Base-by-base conservation (phyloP, 2,329 filamentous ascomycete genomes). In the Microsporum audouinii region DNA sequence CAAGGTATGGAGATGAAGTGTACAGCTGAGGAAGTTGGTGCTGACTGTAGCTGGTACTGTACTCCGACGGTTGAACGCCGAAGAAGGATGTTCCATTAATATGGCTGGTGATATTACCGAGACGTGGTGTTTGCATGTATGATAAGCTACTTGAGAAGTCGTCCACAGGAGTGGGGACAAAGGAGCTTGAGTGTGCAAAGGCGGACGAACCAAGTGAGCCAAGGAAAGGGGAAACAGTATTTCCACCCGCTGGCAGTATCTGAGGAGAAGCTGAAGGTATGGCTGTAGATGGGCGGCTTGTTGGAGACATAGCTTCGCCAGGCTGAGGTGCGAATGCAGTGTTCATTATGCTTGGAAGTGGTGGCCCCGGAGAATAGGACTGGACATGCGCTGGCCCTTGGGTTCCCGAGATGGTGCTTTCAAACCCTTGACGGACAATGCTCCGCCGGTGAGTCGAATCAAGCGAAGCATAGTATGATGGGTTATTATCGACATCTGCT, bases 321-420 rank as follows among this genome's bases (percentile, higher is more conserved):
- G 73, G 72, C 43, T 71, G 70, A 5, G 73, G 75, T 2, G 75
- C 70, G 63, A 78, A 78, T 27, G 75, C 70, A 0, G 73, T 71
- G 49, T 72, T 73, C 62, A 68, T 71, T 29, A 77, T 68, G 17
- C 71, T 72, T 39, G 74, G 73, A 7, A 77, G 61, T 6, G 57
- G 58, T 6, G 66, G 64, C 3, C 65, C 59, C 10, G 65, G 65
- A n/a, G 65, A 65, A 47, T 65, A 65, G 7, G 63, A 61, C 57
- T 59, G 58, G 7, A 45, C 12, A 36, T 58, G 58, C 5, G 57
- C 58, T 33, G 53, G 43, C 3, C 47, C 58, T 10, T 47, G 41
- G 1, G 61, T 57, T 23, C 55, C 63, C 34, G 49, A 34, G 14
- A 23, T 4, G 2, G 5, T 7, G 31, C 31, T n/a, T 43, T 65